phyloP scores from a whole-genome alignment of 176 grass and related monocot species.

The Melocanna baccifera region DNA sequence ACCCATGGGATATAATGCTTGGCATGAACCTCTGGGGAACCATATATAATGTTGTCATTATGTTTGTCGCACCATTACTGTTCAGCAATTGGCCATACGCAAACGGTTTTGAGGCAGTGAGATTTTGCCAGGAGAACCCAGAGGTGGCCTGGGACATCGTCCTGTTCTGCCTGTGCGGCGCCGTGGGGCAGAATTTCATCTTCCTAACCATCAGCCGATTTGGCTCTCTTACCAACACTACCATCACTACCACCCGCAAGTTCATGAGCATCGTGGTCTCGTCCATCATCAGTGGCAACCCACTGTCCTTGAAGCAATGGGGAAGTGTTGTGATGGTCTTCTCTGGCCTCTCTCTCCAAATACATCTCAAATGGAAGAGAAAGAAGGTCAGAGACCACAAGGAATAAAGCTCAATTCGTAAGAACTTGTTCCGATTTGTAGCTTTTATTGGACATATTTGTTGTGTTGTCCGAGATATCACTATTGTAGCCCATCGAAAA shows the following conservation, averaged over 20 bases:
- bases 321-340: constrained; percentile 68
- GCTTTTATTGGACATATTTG: constrained; percentile 21
- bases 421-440: constrained; percentile 2
- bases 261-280: constrained; percentile 92
- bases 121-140: constrained; percentile 75
- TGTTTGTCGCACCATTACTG: constrained; percentile 68
- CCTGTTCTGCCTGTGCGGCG: constrained; percentile 82
- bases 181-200: constrained; percentile 91
- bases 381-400: constrained; percentile 58
- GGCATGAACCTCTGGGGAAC: constrained; percentile 99
- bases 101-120: constrained; percentile 79
- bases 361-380: constrained; percentile 80
- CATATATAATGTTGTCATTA: constrained; percentile 81
- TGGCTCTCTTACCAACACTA: constrained; percentile 94
- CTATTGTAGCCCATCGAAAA: constrained; percentile 14
- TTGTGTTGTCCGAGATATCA: constrained; percentile 21
- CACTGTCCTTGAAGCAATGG: constrained; percentile 69
- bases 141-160: constrained; percentile 95
- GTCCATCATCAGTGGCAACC: constrained; percentile 80
- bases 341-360: constrained; percentile 67
- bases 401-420: constrained; percentile 29
- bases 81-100: constrained; percentile 73
- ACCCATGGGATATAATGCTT: constrained; percentile 96
- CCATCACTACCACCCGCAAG: constrained; percentile 92
- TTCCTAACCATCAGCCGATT: constrained; percentile 96